Evolutionary conservation across 2,329 filamentous ascomycete genomes (phyloP).

Genomic region (Simplicillium sp.): DNA sequence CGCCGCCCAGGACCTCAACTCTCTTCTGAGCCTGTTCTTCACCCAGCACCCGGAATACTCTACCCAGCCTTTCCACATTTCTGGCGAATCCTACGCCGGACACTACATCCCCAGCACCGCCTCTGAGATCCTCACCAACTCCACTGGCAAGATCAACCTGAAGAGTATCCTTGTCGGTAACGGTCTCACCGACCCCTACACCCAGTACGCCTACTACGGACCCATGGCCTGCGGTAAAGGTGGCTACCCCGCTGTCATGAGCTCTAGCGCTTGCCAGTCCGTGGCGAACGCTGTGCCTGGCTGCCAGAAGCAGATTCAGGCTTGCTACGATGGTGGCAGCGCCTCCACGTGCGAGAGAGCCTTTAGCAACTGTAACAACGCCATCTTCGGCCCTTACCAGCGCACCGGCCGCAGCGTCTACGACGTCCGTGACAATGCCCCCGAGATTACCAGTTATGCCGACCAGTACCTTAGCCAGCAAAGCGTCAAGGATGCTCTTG

Average conservation of each 20-base stretch:
- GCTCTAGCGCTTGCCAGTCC: constrained; percentile 63
- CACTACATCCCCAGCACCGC: constrained; percentile 94
- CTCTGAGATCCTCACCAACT: constrained; percentile 83
- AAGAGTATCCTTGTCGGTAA: constrained; percentile 94
- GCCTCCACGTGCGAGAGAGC: constrained; percentile 89
- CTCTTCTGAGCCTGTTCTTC: constrained; percentile 95
- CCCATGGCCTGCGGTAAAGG: constrained; percentile 97
- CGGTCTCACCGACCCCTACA: constrained; percentile 85
- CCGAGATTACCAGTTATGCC: constrained; percentile 81
- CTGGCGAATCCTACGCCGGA: constrained; percentile 88
- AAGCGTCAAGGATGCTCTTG: constrained; percentile 76
- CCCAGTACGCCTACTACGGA: constrained; percentile 91
- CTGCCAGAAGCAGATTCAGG: constrained; percentile 79
- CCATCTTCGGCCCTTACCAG: constrained; percentile 88
- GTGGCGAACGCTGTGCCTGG: constrained; percentile 92
- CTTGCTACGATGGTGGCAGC: constrained; percentile 87
- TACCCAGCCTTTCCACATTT: constrained; percentile 93
- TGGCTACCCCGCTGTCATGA: constrained; percentile 81
- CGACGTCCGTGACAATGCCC: constrained; percentile 87
- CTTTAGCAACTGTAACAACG: constrained; percentile 97
- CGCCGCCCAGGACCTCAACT: constrained; percentile 95
- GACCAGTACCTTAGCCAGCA: constrained; percentile 76
- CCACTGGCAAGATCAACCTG: constrained; percentile 96
- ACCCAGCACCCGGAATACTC: constrained; percentile 96
- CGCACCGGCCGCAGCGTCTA: constrained; percentile 89